Evolutionary conservation across 352 stramenopile genomes (phyloP).

Genomic region (Salisapilia sapeloensis): DNA sequence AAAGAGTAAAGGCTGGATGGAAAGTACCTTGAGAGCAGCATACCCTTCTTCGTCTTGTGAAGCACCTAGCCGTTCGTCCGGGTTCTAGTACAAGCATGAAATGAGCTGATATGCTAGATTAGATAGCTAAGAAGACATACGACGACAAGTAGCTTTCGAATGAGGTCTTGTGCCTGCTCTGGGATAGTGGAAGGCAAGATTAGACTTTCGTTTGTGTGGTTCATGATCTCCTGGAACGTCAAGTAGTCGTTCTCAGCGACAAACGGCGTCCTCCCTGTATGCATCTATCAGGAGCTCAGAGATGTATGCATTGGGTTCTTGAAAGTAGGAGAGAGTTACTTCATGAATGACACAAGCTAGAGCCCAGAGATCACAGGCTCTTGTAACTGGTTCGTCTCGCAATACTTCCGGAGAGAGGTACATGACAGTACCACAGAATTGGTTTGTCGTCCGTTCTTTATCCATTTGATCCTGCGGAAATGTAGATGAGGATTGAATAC

Average conservation of each 20-base stretch:
- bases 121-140: conserved; percentile 5
- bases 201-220: conserved; percentile 61
- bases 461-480: conserved; percentile 47
- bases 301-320: not conserved
- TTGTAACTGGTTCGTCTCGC: conserved; percentile 58
- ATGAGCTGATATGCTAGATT: not conserved
- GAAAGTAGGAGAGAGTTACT: conserved; percentile 7
- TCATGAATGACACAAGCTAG: conserved; percentile 83
- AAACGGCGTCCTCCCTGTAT: conserved; percentile 71
- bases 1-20: conserved; percentile 1
- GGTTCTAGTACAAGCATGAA: conserved; percentile 7
- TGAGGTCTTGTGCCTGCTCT: conserved; percentile 47
- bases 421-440: conserved; percentile 82
- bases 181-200: conserved; percentile 53
- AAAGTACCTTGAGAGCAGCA: conserved; percentile 38
- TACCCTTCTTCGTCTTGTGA: conserved; percentile 50
- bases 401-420: conserved; percentile 88
- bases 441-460: conserved; percentile 23
- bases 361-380: conserved; percentile 80
- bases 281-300: conserved; percentile 21
- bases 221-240: conserved; percentile 81
- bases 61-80: conserved; percentile 35
- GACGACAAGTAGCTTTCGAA: conserved; percentile 58
- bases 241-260: conserved; percentile 83
- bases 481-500: conserved; percentile 1